phyloP scores from a whole-genome alignment of 2,329 filamentous ascomycete species.

The Nemania serpens region DNA sequence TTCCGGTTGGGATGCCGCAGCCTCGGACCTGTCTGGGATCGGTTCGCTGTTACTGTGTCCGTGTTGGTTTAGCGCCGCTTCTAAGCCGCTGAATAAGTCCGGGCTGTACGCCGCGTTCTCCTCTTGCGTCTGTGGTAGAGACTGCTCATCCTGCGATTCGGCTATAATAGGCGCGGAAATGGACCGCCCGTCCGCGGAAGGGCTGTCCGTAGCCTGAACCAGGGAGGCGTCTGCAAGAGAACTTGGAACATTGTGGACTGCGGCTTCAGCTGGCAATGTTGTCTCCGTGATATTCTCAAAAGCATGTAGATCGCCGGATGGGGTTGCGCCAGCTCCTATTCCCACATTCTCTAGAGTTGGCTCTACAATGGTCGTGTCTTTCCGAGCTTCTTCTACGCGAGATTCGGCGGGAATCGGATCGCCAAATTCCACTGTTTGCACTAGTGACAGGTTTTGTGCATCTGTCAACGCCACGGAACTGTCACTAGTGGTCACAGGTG shows the following conservation, averaged over 20 bases:
- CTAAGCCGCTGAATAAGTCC: slow-evolving; percentile 52
- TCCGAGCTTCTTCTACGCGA: neutral
- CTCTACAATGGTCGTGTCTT: slow-evolving; percentile 9
- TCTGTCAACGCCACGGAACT: neutral
- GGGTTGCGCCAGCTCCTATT: neutral
- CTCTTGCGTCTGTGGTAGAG: slow-evolving; percentile 31
- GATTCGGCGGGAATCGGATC: neutral
- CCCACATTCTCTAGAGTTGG: slow-evolving; percentile 2
- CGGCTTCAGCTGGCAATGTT: neutral
- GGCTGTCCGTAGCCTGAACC: slow-evolving; percentile 1
- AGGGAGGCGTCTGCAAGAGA: neutral
- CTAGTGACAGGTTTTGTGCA: slow-evolving; percentile 8
- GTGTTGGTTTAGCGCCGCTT: slow-evolving; percentile 52
- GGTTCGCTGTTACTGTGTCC: slow-evolving; percentile 30
- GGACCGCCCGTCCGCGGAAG: slow-evolving; percentile 27
- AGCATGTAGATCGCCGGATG: neutral
- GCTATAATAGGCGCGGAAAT: slow-evolving; percentile 21
- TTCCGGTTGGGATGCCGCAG: slow-evolving; percentile 3
- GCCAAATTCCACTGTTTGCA: slow-evolving; percentile 21
- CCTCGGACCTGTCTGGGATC: slow-evolving; percentile 11
- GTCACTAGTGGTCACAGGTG: neutral
- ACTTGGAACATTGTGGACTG: neutral
- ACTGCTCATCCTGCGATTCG: slow-evolving; percentile 23
- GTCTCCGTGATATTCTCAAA: neutral
- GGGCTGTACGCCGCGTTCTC: slow-evolving; percentile 46